Evolutionary conservation across 768 basidiomycete genomes (phyloP), one percentile per base, ranked within the genome.

Genomic region (Amanita jacksonii): DNA sequence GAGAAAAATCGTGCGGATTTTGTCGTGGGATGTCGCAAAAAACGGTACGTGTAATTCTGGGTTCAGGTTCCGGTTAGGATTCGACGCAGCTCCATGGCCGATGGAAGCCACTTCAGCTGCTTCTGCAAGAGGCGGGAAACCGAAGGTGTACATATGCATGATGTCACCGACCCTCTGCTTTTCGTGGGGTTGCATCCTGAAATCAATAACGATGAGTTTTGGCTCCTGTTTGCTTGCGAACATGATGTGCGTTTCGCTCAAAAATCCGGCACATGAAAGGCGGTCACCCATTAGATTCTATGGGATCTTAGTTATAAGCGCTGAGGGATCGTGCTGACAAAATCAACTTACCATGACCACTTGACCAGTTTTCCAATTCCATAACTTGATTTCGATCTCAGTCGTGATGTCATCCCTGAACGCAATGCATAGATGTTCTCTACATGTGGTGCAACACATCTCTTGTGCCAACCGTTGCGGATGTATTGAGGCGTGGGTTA

Each of bases 331-430:
- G 27, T 12, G 27, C 12, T 6, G 7, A 28, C 12, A 20, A 16
- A 22, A 32, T 19, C 10, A 18, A 63, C 73, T 64, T 52, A 83
- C 81, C 49, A 72, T 46, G 51, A 76, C 55, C 5, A 63, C 55
- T 8, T 56, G 51, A 5, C 77, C 77, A 4, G 71, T 76, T 53
- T 73, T 74, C 83, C 81, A 85, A 43, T 84, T 70, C 80, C 79
- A 85, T 16, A 80, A 60, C 16, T 70, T 59, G 8, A 83, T 54
- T 50, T 77, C 72, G 22, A 66, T 71, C 34, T 62, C 63, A 28
- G 54, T 54, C 5, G 43, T 47, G 30, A 59, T 62, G 5, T 46
- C 45, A 45, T 59, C 58, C 39, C 62, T 48, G 42, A 74, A 74
- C 5, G 76, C 61, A 32, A 83, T 57, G 9, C 68, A 76, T 13